Percentiles rank a stretch among this genome's conserved stretches.
phyloP scores from a whole-genome alignment of 768 basidiomycete genomes.

The Chalciporus sphaerocephalus region DNA sequence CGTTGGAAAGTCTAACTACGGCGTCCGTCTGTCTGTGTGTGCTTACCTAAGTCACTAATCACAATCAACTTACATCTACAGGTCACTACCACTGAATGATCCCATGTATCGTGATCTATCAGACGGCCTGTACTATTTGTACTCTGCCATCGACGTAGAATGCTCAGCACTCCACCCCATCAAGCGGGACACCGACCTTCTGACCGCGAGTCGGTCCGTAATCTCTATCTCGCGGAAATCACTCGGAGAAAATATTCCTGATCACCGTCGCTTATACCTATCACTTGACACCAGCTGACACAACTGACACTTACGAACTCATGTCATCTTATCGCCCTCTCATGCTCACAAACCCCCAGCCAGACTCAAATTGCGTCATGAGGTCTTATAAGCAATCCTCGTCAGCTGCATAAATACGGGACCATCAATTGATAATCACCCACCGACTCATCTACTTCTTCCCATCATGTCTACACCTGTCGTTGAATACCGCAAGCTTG shows the following conservation, averaged over 20 bases:
- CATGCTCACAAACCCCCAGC: background rate
- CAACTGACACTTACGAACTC: too few relatives aligned
- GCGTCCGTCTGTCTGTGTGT: background rate
- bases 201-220: background rate
- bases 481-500: conserved; percentile 31
- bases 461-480: conserved; percentile 8
- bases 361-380: background rate
- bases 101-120: too few relatives aligned
- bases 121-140: too few relatives aligned
- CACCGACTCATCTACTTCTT: background rate
- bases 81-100: too few relatives aligned
- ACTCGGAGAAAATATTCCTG: background rate
- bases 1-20: background rate
- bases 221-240: background rate
- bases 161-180: too few relatives aligned
- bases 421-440: background rate
- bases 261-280: background rate
- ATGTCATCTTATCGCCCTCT: too few relatives aligned
- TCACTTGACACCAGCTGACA: background rate
- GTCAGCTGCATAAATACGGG: background rate
- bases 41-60: conserved; percentile 10
- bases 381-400: background rate
- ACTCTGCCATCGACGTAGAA: too few relatives aligned
- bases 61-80: too few relatives aligned
- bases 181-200: background rate